Percentiles rank a stretch among this genome's conserved stretches.
These are phyloP conservation scores for Ulvella scutata DNA, from an alignment of 139 green algal species.

Conservation along the genomic window DNA sequence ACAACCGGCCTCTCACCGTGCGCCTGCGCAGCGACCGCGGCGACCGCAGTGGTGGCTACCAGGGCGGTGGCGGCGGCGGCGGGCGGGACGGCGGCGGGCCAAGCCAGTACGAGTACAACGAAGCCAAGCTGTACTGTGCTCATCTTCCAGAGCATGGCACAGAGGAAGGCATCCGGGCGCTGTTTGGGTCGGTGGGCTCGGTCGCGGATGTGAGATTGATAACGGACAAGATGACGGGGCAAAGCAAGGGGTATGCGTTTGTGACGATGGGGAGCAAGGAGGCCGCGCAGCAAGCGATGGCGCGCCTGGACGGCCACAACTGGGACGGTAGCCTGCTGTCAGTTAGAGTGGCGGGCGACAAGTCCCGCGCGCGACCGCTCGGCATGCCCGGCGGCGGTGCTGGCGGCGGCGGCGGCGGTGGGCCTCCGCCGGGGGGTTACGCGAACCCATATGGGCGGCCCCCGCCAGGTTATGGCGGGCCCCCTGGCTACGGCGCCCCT, in stretches of 20 bases:
- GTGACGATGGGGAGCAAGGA: slow-evolving; percentile 21
- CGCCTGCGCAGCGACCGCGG: slow-evolving; percentile 20
- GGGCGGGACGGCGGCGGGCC: neutral
- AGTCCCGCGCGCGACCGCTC: slow-evolving; percentile 1
- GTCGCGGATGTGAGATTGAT: slow-evolving; percentile 28
- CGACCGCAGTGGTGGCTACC: neutral
- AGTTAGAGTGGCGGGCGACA: slow-evolving; percentile 26
- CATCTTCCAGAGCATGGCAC: slow-evolving; percentile 14
- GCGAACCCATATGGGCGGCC: neutral
- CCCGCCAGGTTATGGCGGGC: neutral
- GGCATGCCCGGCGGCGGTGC: neutral
- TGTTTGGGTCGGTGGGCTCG: slow-evolving; percentile 15
- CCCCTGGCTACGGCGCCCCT: neutral
- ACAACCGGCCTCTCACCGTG: slow-evolving; percentile 30
- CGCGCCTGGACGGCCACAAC: slow-evolving; percentile 21
- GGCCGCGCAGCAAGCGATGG: slow-evolving; percentile 5
- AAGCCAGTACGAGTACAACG: slow-evolving; percentile 7
- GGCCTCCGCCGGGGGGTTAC: neutral
- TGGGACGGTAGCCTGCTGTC: slow-evolving; percentile 25
- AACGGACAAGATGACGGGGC: slow-evolving; percentile 23
- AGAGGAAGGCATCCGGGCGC: slow-evolving; percentile 7
- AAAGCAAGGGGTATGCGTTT: slow-evolving; percentile 33
- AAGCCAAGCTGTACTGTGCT: slow-evolving; percentile 38
- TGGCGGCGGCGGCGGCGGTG: neutral
- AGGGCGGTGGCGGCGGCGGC: neutral